A percentile compares a stretch with the other conserved stretches of the same genome.
These are phyloP conservation scores for Haplosporangium gracile DNA, from an alignment of 192 early-diverging fungal genomes.

Conservation along the genomic window DNA sequence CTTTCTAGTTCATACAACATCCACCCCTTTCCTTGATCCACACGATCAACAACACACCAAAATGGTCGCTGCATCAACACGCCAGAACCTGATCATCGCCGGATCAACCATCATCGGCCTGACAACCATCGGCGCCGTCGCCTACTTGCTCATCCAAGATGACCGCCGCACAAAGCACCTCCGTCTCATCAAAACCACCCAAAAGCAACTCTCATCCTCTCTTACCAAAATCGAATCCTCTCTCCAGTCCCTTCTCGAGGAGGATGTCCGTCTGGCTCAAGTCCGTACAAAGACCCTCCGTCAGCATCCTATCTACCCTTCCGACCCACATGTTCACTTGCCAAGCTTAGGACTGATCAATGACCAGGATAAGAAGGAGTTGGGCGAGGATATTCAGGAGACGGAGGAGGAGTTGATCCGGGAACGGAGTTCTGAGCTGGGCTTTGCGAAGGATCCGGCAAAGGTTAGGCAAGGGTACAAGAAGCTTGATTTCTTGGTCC, in stretches of 20 bases:
- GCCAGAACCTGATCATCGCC: constrained; percentile 44
- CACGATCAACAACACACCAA: neutral
- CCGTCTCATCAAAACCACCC: constrained; percentile 22
- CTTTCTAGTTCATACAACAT: neutral
- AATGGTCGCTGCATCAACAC: constrained; percentile 48
- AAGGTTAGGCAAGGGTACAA: constrained; percentile 49
- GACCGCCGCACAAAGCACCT: constrained; percentile 47
- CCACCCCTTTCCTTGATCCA: neutral
- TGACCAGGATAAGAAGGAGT: constrained; percentile 19
- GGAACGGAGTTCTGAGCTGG: constrained; percentile 23
- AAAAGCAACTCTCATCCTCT: constrained; percentile 26
- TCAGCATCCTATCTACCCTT: constrained; percentile 20
- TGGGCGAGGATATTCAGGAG: constrained; percentile 26
- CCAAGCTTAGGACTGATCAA: constrained; percentile 29
- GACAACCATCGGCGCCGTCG: constrained; percentile 37
- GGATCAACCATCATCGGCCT: constrained; percentile 47
- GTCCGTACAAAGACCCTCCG: constrained; percentile 39
- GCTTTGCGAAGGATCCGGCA: constrained; percentile 23
- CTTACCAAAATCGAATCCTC: constrained; percentile 28
- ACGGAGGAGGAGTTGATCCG: constrained; percentile 36
- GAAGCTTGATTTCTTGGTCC: constrained; percentile 38
- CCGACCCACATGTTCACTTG: constrained; percentile 27
- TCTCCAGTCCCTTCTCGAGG: constrained; percentile 17
- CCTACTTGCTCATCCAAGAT: constrained; percentile 53
- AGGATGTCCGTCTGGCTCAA: constrained; percentile 42